Base-by-base conservation (phyloP, 2,329 filamentous ascomycete genomes). In the Arthroderma sp. region DNA sequence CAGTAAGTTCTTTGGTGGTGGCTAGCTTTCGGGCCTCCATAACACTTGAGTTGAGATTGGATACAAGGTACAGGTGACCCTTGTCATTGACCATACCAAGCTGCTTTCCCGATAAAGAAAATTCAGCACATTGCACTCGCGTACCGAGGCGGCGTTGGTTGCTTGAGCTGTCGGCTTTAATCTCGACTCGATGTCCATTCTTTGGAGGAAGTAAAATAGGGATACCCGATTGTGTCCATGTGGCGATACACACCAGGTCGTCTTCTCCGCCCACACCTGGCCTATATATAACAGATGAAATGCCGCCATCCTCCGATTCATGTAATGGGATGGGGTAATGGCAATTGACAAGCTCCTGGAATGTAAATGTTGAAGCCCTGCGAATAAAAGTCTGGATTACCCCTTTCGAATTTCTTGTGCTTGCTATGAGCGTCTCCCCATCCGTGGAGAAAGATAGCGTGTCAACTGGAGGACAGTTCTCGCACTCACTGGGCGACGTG, bases 201-300 rank as follows among this genome's bases (percentile, higher is more conserved):
- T 66, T 64, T 8, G 72, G 71, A 54, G 74, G 71, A 1, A 74
- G 65, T 2, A 75, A 63, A 4, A 74, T 60, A 0, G 73, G 73
- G n/a, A 65, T 64, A 1, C 73, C 73, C 1, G 71, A 74, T 59
- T 74, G 73, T 1, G 73, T 75, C 73, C 73, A 75, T 0, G 72
- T 74, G 1, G 68, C 71, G 15, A 75, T 64, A 54, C 72, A 74
- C 3, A 75, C 60, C 15, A 74, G 56, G 41, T 69, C 64, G 13
- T 72, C 71, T 33, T 71, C 70, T 2, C 65, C 67, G 4, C 68
- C 64, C 11, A 59, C 51, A 3, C 66, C 67, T 0, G 69, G 66
- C 8, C 71, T 66, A 54, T 70, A 71, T n/a, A 73, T 64, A 1
- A 68, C 71, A 0, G 71, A 65, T 0, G 72, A 70, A 1, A 74